Evolutionary conservation across 495 filamentous ascomycete species (phyloP), one percentile per base, ranked within the genome.

Genomic region (Cercophora sp.): DNA sequence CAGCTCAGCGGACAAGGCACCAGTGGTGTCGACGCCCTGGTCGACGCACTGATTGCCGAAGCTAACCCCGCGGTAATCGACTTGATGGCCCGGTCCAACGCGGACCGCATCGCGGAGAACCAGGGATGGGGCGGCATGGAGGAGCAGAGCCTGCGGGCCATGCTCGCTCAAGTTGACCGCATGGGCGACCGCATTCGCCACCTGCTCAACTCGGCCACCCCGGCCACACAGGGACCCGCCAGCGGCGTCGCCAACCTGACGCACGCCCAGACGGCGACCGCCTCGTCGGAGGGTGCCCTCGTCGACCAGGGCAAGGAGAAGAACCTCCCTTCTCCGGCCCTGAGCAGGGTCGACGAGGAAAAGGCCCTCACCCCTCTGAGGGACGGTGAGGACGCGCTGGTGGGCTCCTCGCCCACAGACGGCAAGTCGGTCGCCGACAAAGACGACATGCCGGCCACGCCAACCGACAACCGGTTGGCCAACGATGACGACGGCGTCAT

Each of bases 31-130:
- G 56, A 67, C 15, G 57, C 67, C 23, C 63, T 79, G 19, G 55
- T 71, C 36, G 60, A 73, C 48, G 65, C 72, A 39, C 49, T 80
- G 54, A 54, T 78, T 29, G 45, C 64, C 1, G 23, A 63, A 23
- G 64, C 62, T 9, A 52, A 61, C 8, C 62, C 57, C 5, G 20
- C 40, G 1, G 48, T 66, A 8, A 51, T 74, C 24, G 56, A 60
- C 41, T 41, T 72, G 49, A 72, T 75, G 51, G 67, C 68, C 15
- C 60, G 58, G 5, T 65, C 58, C 22, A 57, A 68, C 49, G 41
- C 67, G 5, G 46, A 56, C 16, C 65, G 66, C 40, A 51, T 75
- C 22, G 32, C 54, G 4, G 22, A 25, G 2, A 18, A 29, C 20
- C 40, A 48, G 9, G 19, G 10, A 5, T 51, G 69, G 6, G 54